Base-by-base conservation (phyloP, 495 filamentous ascomycete genomes). In the Cetradonia linearis region DNA sequence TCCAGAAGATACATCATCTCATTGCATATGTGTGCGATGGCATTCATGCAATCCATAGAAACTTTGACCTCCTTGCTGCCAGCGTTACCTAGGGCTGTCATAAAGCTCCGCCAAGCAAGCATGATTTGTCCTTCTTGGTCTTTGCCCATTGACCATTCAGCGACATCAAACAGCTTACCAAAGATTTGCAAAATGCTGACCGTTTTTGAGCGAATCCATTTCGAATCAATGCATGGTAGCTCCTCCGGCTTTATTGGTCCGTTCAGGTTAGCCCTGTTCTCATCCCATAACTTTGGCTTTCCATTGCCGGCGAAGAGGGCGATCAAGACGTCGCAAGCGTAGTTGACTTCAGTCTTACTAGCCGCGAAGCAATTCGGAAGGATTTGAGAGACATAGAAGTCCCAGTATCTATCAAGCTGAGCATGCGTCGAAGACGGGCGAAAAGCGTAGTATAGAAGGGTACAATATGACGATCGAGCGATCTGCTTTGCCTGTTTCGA, bases 61-160 rank as follows among this genome's bases (percentile, higher is more conserved):
- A 91, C 86, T 64, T 90, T 96, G 58, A 98, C 84, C 68, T 98
- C 93, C 71, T 94, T 93, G 47, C 79, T 84, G 7, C 87, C 87
- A 0, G 93, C 91, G 55, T 84, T 78, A 5, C 85, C 83, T 34
- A 96, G 70, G 8, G 88, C 82, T 14, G 73, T 79, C 18, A 85
- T 78, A 31, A 95, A 81, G 50, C 73, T 77, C 13, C 71, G 69
- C 92, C 93, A 96, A 44, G 92, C 75, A 13, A 70, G 69, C 38
- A 75, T 76, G 30, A 82, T 76, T 7, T 74, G 66, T 7, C 75
- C 75, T 18, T 80, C 73, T 4, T 76, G 70, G 7, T 49, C 44
- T 10, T 70, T 62, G 20, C 70, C 69, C 3, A 78, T 63, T 16
- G 76, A 72, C 71, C 81, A 80, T 23, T 82, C 78, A 0, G 80